Evolutionary conservation across 1,284 basidiomycete species (phyloP).

Genomic region (Laetiporus sulphureus): DNA sequence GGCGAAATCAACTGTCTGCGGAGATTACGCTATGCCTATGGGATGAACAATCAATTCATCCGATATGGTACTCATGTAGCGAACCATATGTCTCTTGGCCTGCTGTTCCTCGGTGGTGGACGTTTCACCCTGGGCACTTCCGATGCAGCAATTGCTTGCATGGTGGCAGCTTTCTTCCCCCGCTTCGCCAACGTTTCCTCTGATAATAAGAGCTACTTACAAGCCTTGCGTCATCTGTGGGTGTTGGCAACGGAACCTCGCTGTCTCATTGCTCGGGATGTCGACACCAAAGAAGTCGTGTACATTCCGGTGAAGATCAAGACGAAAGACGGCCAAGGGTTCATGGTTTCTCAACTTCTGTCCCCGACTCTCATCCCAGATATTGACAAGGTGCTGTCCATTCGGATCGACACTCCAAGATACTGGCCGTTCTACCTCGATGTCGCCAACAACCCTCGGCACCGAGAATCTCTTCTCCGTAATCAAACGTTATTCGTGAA

Average conservation of each 20-base stretch:
- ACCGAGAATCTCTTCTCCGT: constrained; percentile 62
- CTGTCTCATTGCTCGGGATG: constrained; percentile 86
- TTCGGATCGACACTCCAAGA: constrained; percentile 85
- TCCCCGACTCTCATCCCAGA: constrained; percentile 91
- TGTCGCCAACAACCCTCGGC: constrained; percentile 58
- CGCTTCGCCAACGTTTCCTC: constrained; percentile 72
- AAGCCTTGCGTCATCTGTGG: constrained; percentile 95
- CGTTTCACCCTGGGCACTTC: constrained; percentile 91
- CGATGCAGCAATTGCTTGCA: constrained; percentile 84
- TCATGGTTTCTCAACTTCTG: constrained; percentile 69
- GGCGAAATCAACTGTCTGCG: constrained; percentile 90
- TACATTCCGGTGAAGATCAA: constrained; percentile 89
- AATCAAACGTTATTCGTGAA: constrained; percentile 89
- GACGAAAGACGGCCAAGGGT: constrained; percentile 54
- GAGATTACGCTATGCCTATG: constrained; percentile 86
- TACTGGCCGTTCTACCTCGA: constrained; percentile 92
- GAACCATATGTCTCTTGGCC: constrained; percentile 85
- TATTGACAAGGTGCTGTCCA: constrained; percentile 70
- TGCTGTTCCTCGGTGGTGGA: constrained; percentile 93
- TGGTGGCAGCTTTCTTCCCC: constrained; percentile 90
- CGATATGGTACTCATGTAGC: constrained; percentile 90
- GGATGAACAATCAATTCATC: constrained; percentile 77
- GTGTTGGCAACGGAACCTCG: constrained; percentile 91
- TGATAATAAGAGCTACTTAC: constrained; percentile 89
- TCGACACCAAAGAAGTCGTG: constrained; percentile 84